A percentile compares a stretch with the other conserved stretches of the same genome.
Evolutionary conservation across 768 basidiomycete genomes (phyloP).

Genomic region (Cystobasidium onofrii): DNA sequence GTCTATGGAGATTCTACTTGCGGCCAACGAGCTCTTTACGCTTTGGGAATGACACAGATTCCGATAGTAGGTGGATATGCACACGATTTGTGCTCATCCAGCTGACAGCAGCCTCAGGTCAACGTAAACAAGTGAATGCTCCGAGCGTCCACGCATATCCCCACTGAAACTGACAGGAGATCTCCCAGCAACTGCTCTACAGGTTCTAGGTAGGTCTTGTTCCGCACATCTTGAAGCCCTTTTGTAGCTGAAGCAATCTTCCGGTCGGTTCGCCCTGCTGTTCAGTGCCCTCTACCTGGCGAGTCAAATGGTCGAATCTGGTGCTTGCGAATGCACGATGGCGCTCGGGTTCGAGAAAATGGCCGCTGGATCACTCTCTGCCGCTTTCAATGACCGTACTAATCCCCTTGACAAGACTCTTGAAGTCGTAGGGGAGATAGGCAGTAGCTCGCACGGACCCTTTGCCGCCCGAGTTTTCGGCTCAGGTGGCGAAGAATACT

Average conservation of each 20-base stretch:
- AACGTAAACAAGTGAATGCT: slow-evolving; percentile 47
- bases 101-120: slow-evolving; percentile 4
- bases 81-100: too few species aligned
- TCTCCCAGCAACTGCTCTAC: slow-evolving; percentile 11
- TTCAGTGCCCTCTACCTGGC: slow-evolving; percentile 65
- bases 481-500: slow-evolving; percentile 66
- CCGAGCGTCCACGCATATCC: neutral
- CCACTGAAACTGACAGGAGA: neutral
- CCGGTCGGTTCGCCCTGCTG: slow-evolving; percentile 56
- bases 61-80: slow-evolving; percentile 15
- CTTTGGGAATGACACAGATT: slow-evolving; percentile 64
- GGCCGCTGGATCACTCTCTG: slow-evolving; percentile 38
- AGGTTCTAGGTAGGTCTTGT: neutral
- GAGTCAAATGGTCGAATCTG: slow-evolving; percentile 61
- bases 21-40: slow-evolving; percentile 64
- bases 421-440: slow-evolving; percentile 32
- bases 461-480: slow-evolving; percentile 60
- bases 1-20: slow-evolving; percentile 37
- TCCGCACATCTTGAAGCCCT: neutral
- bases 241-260: slow-evolving; percentile 51
- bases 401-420: slow-evolving; percentile 37
- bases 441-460: slow-evolving; percentile 30
- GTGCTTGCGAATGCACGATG: slow-evolving; percentile 63
- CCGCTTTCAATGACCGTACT: slow-evolving; percentile 34
- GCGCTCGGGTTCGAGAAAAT: slow-evolving; percentile 75